Percentiles rank a stretch among this genome's conserved stretches.
Evolutionary conservation across 2,329 filamentous ascomycete species (phyloP).

Genomic region (Aspergillus persii): DNA sequence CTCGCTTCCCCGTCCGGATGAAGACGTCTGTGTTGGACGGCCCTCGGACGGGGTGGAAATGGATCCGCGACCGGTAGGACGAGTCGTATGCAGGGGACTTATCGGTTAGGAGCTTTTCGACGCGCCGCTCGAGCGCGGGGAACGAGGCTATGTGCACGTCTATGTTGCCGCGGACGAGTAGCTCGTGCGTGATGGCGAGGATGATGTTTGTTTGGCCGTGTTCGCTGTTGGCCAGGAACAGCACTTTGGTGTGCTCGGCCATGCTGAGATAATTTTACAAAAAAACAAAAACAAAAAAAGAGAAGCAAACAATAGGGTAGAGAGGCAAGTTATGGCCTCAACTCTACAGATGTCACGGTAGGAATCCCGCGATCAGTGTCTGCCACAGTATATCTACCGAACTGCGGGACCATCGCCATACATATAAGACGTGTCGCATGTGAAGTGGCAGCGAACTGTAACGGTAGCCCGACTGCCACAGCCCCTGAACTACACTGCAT

Average conservation of each 20-base stretch:
- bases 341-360: too few relatives aligned
- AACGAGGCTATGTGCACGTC: conserved; percentile 50
- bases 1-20: conserved; percentile 25
- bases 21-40: conserved; percentile 35
- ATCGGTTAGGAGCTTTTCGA: conserved; percentile 28
- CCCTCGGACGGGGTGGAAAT: conserved; percentile 37
- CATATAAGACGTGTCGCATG: neutral
- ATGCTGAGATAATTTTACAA: conserved; percentile 7
- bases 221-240: conserved; percentile 49
- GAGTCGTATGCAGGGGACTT: conserved; percentile 20
- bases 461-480: neutral
- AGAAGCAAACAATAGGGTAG: too few relatives aligned
- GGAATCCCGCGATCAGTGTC: too few relatives aligned
- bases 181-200: conserved; percentile 43
- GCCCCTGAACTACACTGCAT: neutral
- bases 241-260: conserved; percentile 23
- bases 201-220: conserved; percentile 50
- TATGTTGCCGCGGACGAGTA: conserved; percentile 36
- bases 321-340: too few relatives aligned
- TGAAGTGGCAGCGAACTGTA: neutral
- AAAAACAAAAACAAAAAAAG: neutral
- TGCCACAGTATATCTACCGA: neutral
- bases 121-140: conserved; percentile 31
- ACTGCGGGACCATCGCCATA: neutral
- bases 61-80: conserved; percentile 13